A percentile compares a stretch with the other conserved stretches of the same genome.
Conservation (phyloP, 2,329 filamentous ascomycete species). For the Ophiostoma himal-ulmi region DNA sequence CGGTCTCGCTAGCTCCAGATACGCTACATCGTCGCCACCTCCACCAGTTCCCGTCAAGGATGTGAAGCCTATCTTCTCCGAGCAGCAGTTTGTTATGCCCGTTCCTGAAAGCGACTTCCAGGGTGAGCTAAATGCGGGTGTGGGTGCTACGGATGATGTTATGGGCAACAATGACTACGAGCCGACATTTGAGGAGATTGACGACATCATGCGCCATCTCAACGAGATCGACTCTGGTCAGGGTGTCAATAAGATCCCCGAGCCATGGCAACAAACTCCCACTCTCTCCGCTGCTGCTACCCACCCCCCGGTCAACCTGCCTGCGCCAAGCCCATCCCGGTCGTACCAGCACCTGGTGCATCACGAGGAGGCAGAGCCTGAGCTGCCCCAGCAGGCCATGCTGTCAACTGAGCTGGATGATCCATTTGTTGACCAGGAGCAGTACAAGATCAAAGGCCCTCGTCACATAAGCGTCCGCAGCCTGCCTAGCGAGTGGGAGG, state of each 20-base stretch:
- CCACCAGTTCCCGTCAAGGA: constrained; percentile 29
- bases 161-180: constrained; percentile 33
- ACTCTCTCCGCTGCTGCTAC: constrained; percentile 38
- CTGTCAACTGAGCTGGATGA: constrained; percentile 42
- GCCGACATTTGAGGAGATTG: constrained; percentile 74
- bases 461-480: constrained; percentile 58
- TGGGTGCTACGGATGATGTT: constrained; percentile 23
- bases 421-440: constrained; percentile 35
- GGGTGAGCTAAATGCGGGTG: constrained; percentile 20
- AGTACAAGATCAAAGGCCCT: constrained; percentile 49
- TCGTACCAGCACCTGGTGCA: constrained; percentile 20
- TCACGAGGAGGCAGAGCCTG: constrained; percentile 40
- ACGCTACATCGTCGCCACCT: constrained; percentile 38
- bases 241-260: constrained; percentile 60
- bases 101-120: constrained; percentile 14
- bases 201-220: constrained; percentile 85
- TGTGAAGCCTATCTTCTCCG: constrained; percentile 25
- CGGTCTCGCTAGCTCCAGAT: constrained; percentile 42
- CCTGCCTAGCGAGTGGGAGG: constrained; percentile 86
- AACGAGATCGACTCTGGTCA: constrained; percentile 67
- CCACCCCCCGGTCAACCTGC: constrained; percentile 49
- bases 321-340: constrained; percentile 35
- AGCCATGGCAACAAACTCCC: constrained; percentile 44
- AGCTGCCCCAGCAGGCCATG: constrained; percentile 43
- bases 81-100: constrained; percentile 18